Conservation (phyloP, 257 asterid species). For the Scutellaria barbata region DNA sequence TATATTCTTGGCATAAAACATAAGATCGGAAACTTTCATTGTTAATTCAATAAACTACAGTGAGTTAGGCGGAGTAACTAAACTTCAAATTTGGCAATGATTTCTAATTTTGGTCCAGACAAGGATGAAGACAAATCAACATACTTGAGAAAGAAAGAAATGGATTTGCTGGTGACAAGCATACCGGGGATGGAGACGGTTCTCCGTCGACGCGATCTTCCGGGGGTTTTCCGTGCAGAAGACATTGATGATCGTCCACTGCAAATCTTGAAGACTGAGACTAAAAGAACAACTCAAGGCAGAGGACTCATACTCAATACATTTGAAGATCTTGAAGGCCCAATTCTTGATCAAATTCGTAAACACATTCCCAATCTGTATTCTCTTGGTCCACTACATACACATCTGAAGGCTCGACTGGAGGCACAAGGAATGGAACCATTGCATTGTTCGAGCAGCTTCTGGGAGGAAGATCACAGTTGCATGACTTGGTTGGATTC, state of each 20-base stretch:
- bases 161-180: slow-evolving; percentile 43
- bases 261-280: slow-evolving; percentile 34
- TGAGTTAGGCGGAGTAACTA: neutral
- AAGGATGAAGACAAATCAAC: slow-evolving; percentile 43
- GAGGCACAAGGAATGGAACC: slow-evolving; percentile 19
- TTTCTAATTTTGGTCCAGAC: slow-evolving; percentile 18
- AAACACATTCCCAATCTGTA: slow-evolving; percentile 51
- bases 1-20: too few species aligned
- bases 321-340: slow-evolving; percentile 61
- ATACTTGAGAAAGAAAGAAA: slow-evolving; percentile 37
- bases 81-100: neutral
- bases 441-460: slow-evolving; percentile 41
- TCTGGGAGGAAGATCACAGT: slow-evolving; percentile 40
- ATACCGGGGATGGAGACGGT: slow-evolving; percentile 40
- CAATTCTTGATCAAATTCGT: slow-evolving; percentile 48
- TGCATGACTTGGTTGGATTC: slow-evolving; percentile 48
- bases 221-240: slow-evolving; percentile 26
- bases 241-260: slow-evolving; percentile 33
- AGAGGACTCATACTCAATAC: slow-evolving; percentile 61
- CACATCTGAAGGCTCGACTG: slow-evolving; percentile 34
- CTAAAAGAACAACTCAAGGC: slow-evolving; percentile 40
- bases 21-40: too few species aligned
- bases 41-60: neutral
- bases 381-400: slow-evolving; percentile 63
- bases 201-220: slow-evolving; percentile 40